Conservation (phyloP, 1,284 basidiomycete species). For the Volvariella surrecta region DNA sequence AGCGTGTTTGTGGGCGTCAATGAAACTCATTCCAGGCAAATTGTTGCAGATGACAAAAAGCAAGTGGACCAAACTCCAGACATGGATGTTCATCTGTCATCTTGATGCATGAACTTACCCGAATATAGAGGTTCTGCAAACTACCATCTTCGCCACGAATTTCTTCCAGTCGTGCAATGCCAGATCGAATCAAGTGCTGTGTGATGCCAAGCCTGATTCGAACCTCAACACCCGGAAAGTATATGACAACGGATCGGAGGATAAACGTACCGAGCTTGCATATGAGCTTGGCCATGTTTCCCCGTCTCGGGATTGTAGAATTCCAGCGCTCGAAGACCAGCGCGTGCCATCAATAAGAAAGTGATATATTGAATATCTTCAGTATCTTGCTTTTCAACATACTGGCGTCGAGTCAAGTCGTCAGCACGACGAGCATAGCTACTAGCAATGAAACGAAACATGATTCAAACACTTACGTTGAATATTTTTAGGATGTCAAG, state of each 20-base stretch:
- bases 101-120: slow-evolving; percentile 31
- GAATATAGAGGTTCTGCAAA: slow-evolving; percentile 62
- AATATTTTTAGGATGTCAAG: slow-evolving; percentile 69
- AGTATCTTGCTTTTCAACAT: slow-evolving; percentile 54
- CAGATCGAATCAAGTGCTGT: slow-evolving; percentile 62
- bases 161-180: slow-evolving; percentile 66
- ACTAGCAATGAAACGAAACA: slow-evolving; percentile 1
- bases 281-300: slow-evolving; percentile 89
- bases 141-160: slow-evolving; percentile 45
- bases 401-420: slow-evolving; percentile 29
- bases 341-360: slow-evolving; percentile 80
- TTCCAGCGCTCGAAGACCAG: slow-evolving; percentile 72
- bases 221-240: not conserved
- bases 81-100: not conserved
- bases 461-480: slow-evolving; percentile 44
- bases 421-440: too few relatives aligned
- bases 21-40: too few relatives aligned
- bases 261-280: slow-evolving; percentile 65
- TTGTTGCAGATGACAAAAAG: too few relatives aligned
- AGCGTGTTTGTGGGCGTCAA: too few relatives aligned
- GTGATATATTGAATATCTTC: slow-evolving; percentile 76
- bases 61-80: too few relatives aligned
- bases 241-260: not conserved
- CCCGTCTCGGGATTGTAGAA: slow-evolving; percentile 73
- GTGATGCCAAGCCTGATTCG: slow-evolving; percentile 64